Conservation (phyloP, 352 stramenopile genomes). For the Globisporangium canariense region DNA sequence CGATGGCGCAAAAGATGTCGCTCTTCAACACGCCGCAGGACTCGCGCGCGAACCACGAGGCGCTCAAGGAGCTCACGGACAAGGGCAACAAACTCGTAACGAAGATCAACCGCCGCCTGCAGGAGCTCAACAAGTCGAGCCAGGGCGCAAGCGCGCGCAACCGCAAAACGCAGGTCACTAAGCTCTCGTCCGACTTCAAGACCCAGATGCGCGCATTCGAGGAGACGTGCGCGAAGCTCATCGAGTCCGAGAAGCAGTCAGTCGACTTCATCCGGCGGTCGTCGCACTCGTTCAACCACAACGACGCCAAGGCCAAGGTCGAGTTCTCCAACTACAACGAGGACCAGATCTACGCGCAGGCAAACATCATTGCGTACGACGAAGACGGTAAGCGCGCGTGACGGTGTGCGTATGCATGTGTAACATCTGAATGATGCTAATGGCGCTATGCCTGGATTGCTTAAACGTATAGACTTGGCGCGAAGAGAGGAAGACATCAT, state of each 20-base stretch:
- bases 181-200: slow-evolving; percentile 85
- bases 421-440: background rate
- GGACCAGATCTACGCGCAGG: slow-evolving; percentile 86
- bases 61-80: slow-evolving; percentile 78
- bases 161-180: slow-evolving; percentile 70
- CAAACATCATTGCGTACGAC: slow-evolving; percentile 80
- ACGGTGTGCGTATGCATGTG: slow-evolving; percentile 3
- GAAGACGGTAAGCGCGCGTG: slow-evolving; percentile 60
- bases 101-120: slow-evolving; percentile 72
- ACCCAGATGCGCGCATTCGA: slow-evolving; percentile 76
- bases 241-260: slow-evolving; percentile 69
- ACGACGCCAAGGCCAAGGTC: slow-evolving; percentile 28
- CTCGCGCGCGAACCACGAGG: slow-evolving; percentile 75
- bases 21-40: slow-evolving; percentile 83
- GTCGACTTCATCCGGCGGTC: slow-evolving; percentile 81
- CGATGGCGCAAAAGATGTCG: slow-evolving; percentile 85
- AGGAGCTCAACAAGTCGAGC: slow-evolving; percentile 69
- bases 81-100: slow-evolving; percentile 80
- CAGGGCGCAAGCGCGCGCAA: slow-evolving; percentile 39
- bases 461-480: slow-evolving; percentile 49
- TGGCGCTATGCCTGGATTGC: background rate
- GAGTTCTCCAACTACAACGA: slow-evolving; percentile 83
- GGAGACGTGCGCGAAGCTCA: slow-evolving; percentile 59
- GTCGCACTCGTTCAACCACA: slow-evolving; percentile 60
- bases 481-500: slow-evolving; percentile 84